Conservation (phyloP, 129 eudicot species). For the Erigeron canadensis region DNA sequence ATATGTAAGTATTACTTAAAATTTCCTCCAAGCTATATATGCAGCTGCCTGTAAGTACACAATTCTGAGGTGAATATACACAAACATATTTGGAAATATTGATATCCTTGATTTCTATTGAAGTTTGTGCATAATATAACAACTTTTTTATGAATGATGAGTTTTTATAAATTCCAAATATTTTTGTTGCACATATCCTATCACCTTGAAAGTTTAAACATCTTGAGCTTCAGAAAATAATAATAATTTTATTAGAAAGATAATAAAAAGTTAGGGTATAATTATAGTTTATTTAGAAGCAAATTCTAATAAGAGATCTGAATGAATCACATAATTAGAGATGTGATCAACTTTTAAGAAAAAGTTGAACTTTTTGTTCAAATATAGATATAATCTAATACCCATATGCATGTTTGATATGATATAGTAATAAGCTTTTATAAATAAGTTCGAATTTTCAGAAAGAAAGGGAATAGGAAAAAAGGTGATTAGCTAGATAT, state of each 20-base stretch:
- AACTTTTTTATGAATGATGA: too few species aligned
- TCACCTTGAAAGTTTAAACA: too few species aligned
- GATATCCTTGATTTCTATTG: too few species aligned
- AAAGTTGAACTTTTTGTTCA: not conserved
- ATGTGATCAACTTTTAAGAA: not conserved
- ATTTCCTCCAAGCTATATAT: not conserved
- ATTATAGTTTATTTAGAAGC: not conserved
- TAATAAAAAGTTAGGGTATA: not conserved
- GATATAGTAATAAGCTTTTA: not conserved
- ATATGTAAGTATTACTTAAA: constrained; percentile 6
- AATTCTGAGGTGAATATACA: not conserved
- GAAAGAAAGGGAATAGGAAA: too few species aligned
- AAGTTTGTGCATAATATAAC: too few species aligned
- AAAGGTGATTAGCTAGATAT: not conserved
- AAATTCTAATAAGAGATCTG: not conserved
- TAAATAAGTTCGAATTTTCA: not conserved
- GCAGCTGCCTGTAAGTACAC: not conserved
- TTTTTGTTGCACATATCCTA: too few species aligned
- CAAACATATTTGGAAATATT: too few species aligned
- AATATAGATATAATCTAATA: too few species aligned
- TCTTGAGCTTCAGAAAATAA: too few species aligned
- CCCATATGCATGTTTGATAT: not conserved
- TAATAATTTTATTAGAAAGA: not conserved
- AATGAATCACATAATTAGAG: not conserved
- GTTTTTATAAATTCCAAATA: too few species aligned